Conservation (phyloP, 2,329 filamentous ascomycete genomes). For the Neonectria coccinea region DNA sequence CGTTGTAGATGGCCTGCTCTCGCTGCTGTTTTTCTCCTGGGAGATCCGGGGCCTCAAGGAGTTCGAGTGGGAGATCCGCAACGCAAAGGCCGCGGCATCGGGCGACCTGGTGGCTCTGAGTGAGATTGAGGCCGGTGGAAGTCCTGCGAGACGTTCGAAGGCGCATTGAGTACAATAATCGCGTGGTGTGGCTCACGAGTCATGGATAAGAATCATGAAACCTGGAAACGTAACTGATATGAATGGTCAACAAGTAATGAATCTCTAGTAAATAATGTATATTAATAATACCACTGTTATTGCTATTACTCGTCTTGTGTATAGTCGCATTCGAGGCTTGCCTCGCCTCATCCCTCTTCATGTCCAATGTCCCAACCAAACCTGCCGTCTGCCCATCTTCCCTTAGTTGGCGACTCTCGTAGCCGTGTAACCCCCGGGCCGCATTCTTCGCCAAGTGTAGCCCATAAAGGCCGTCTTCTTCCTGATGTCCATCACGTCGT, state of each 20-base stretch:
- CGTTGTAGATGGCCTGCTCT: conserved; percentile 85
- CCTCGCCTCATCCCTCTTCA: not conserved
- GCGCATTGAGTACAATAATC: conserved; percentile 32
- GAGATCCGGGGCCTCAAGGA: conserved; percentile 87
- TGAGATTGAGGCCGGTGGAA: conserved; percentile 32
- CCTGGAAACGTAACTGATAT: conserved; percentile 20
- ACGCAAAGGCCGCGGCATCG: conserved; percentile 64
- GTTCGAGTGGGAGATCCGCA: conserved; percentile 92
- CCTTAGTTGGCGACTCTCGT: conserved; percentile 19
- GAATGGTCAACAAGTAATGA: conserved; percentile 31
- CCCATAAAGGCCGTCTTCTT: conserved; percentile 88
- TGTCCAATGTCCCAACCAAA: not conserved
- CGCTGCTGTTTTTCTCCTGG: conserved; percentile 85
- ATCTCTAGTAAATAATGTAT: conserved; percentile 41
- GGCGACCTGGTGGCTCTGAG: conserved; percentile 43
- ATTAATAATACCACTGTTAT: conserved; percentile 38
- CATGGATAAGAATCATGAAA: conserved; percentile 39
- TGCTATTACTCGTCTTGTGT: not conserved
- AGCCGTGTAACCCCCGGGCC: conserved; percentile 49
- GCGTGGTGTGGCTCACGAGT: conserved; percentile 25
- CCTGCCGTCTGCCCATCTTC: not conserved
- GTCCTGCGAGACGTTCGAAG: conserved; percentile 30
- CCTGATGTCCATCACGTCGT: conserved; percentile 79
- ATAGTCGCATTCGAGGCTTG: not conserved
- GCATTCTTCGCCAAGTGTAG: conserved; percentile 80